These are phyloP conservation scores for Mycena chlorophos DNA, from an alignment of 768 basidiomycete species.

Conservation along the genomic window DNA sequence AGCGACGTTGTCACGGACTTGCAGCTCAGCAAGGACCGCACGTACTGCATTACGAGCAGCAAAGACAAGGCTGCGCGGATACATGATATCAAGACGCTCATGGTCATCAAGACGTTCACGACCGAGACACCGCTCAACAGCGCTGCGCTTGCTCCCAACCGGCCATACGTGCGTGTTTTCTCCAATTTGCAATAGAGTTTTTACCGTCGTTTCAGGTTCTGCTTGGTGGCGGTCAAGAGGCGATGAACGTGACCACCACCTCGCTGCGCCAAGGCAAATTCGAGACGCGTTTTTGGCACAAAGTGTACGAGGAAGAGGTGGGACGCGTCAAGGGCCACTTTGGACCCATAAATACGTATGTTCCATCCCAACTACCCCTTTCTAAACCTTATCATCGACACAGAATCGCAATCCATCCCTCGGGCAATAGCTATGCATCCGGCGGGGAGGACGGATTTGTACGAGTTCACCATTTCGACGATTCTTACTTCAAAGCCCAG, in stretches of 20 bases:
- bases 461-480: conserved; percentile 90
- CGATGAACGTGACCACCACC: conserved; percentile 95
- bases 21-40: conserved; percentile 84
- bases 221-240: conserved; percentile 96
- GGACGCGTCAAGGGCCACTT: conserved; percentile 98
- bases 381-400: conserved; percentile 11
- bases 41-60: conserved; percentile 94
- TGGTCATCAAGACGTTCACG: conserved; percentile 88
- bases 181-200: not conserved
- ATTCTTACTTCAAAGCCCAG: conserved; percentile 87
- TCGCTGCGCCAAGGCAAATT: conserved; percentile 94
- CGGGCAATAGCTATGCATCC: conserved; percentile 85
- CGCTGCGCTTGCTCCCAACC: conserved; percentile 79
- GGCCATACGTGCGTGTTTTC: conserved; percentile 69
- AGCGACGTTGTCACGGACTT: conserved; percentile 86
- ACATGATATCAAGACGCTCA: conserved; percentile 85
- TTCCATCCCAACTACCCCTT: conserved; percentile 21
- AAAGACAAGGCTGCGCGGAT: conserved; percentile 97
- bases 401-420: conserved; percentile 91
- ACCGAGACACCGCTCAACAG: conserved; percentile 97
- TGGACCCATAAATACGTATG: conserved; percentile 93
- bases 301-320: conserved; percentile 93
- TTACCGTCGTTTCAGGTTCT: conserved; percentile 55
- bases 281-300: conserved; percentile 98
- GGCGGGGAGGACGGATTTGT: conserved; percentile 97